Base-by-base conservation (phyloP, 345 rosid species). In the Populus davidiana region DNA sequence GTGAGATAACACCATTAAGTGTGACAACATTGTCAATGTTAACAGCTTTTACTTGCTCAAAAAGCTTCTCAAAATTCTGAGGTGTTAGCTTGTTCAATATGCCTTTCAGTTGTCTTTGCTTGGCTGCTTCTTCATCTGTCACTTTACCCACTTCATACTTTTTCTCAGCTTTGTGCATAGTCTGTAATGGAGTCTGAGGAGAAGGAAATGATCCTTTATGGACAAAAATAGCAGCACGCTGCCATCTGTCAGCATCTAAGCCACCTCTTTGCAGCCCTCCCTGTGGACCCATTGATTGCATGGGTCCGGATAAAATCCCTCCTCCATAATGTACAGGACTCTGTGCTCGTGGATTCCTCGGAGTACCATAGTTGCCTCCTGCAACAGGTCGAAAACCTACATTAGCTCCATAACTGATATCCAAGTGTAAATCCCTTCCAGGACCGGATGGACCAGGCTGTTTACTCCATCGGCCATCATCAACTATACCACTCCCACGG, bases 61-160 rank as follows among this genome's bases (percentile, higher is more conserved):
- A 92, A 70, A 96, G 89, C 80, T 91, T 94, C 31, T 89, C 96
- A 69, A 94, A 96, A 85, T 96, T 96, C 80, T 96, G 99, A 5
- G 99, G 99, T 44, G 98, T 96, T 77, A 96, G 75, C 85, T 96
- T 96, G 88, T 96, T 96, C 84, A 96, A 81, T 81, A 96, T 94
- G 72, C 87, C 93, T 81, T 94, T 96, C 85, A 96, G 75, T 76
- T 82, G 93, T 85, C 99, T 88, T 77, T 96, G 98, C 79, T 96
- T 96, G 25, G 92, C 86, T 74, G 88, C 74, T 81, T 94, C 97
- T 89, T 87, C 98, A 82, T 89, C 97, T 5, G 92, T 21, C 73
- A 89, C 85, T 75, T 89, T 88, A 79, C 96, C 96, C 64, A 96
- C 92, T 85, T 96, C 93, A 81, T 94, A 94, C 81, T 91, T 96